These are phyloP conservation scores for Aspergillus quadrilineatus DNA, from an alignment of 2,329 filamentous ascomycete genomes.

Conservation along the genomic window DNA sequence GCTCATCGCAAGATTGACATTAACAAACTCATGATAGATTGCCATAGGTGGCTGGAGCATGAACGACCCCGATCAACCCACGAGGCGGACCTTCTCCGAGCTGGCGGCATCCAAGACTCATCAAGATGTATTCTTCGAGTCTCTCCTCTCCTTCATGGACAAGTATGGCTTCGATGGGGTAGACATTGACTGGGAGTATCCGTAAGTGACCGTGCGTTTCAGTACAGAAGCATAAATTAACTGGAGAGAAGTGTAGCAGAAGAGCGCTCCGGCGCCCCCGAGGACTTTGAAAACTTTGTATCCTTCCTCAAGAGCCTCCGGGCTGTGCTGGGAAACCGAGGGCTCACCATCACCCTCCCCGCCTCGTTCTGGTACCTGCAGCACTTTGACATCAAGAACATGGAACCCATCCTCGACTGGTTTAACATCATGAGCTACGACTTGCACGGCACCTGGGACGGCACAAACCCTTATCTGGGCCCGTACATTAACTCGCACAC, in stretches of 20 bases:
- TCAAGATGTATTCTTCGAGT: conserved; percentile 17
- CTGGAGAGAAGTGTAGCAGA: not conserved
- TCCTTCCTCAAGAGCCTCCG: not conserved
- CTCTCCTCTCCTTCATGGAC: conserved; percentile 14
- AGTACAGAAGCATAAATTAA: not conserved
- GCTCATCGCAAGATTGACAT: not conserved
- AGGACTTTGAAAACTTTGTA: conserved; percentile 5
- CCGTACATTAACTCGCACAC: conserved; percentile 13
- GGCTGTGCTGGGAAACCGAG: not conserved
- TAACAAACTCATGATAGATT: conserved; percentile 7
- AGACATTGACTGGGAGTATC: conserved; percentile 22
- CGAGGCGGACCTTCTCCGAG: conserved; percentile 18
- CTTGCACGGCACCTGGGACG: conserved; percentile 18
- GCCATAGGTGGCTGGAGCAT: conserved; percentile 28
- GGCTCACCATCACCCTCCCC: not conserved
- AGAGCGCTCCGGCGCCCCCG: not conserved
- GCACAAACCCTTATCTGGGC: conserved; percentile 7
- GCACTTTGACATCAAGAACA: conserved; percentile 14
- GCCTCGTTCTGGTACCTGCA: conserved; percentile 12
- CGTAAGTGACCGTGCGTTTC: not conserved
- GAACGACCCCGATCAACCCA: conserved; percentile 24
- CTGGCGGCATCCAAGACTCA: conserved; percentile 15
- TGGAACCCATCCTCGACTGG: conserved; percentile 8
- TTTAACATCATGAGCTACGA: conserved; percentile 23
- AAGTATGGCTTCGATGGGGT: conserved; percentile 17